A percentile compares a stretch with the other conserved stretches of the same genome.
These are phyloP conservation scores for Trypanosomatidae sp. DNA, from an alignment of 208 protist species.

Conservation along the genomic window DNA sequence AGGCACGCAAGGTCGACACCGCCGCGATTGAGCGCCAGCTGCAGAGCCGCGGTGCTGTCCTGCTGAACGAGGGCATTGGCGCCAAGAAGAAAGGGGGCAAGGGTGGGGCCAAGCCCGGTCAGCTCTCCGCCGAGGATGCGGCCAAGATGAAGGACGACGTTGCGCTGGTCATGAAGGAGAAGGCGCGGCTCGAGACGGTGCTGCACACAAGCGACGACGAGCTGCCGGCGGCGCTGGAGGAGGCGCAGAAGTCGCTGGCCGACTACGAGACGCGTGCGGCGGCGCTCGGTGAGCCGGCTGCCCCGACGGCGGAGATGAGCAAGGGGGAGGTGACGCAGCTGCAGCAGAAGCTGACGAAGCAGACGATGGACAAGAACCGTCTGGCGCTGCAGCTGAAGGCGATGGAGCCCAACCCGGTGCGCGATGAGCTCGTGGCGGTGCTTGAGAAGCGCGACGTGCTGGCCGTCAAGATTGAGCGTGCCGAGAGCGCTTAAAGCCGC, in stretches of 20 bases:
- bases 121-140: conserved; percentile 49
- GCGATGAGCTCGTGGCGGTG: conserved; percentile 55
- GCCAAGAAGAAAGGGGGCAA: conserved; percentile 48
- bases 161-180: conserved; percentile 53
- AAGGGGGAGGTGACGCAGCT: conserved; percentile 72
- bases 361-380: conserved; percentile 70
- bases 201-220: conserved; percentile 67
- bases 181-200: conserved; percentile 63
- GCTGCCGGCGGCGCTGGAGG: conserved; percentile 41
- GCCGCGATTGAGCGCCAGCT: conserved; percentile 54
- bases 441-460: conserved; percentile 57
- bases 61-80: conserved; percentile 52
- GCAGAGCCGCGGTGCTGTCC: conserved; percentile 49
- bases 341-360: conserved; percentile 81
- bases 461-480: conserved; percentile 37
- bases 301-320: conserved; percentile 31
- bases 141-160: conserved; percentile 59
- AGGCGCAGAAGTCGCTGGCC: conserved; percentile 52
- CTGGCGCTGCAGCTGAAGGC: conserved; percentile 80
- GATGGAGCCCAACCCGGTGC: conserved; percentile 49
- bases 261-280: conserved; percentile 32
- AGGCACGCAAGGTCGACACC: conserved; percentile 65
- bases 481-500: conserved; percentile 20
- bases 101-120: conserved; percentile 38
- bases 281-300: conserved; percentile 13